Evolutionary conservation across 2,329 filamentous ascomycete species (phyloP).

Genomic region (Fusarium cicatricum): DNA sequence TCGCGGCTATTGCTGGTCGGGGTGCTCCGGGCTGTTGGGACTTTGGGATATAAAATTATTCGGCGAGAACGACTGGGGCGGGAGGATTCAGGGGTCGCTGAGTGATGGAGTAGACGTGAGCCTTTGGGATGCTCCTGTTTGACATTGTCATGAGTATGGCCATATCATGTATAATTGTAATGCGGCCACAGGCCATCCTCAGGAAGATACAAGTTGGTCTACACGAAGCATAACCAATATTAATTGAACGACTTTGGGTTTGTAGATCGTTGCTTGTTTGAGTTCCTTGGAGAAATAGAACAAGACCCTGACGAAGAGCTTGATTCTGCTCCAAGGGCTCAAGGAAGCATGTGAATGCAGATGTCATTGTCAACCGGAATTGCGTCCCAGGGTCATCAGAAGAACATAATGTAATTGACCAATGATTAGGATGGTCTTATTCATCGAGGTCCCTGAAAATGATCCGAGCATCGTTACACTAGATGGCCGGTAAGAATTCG

Average conservation of each 20-base stretch:
- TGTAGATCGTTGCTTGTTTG: not conserved
- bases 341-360: slow-evolving; percentile 27
- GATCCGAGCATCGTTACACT: slow-evolving; percentile 36
- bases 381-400: slow-evolving; percentile 4
- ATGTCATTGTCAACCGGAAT: slow-evolving; percentile 3
- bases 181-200: no score
- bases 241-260: no score
- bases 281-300: not conserved
- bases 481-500: slow-evolving; percentile 19
- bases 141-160: no score
- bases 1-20: slow-evolving; percentile 34
- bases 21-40: slow-evolving; percentile 35
- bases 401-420: slow-evolving; percentile 28
- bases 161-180: no score
- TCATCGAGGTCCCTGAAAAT: slow-evolving; percentile 39
- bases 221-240: no score
- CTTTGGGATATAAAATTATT: slow-evolving; percentile 19
- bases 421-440: slow-evolving; percentile 39
- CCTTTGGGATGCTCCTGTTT: not conserved
- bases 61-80: not conserved
- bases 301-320: not conserved
- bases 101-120: not conserved
- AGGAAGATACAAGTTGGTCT: not conserved
- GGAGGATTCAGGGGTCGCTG: not conserved
- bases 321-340: not conserved